Evolutionary conservation across 331 rosid species (phyloP), one percentile per base, ranked within the genome.

Genomic region (Phaseolus coccineus): DNA sequence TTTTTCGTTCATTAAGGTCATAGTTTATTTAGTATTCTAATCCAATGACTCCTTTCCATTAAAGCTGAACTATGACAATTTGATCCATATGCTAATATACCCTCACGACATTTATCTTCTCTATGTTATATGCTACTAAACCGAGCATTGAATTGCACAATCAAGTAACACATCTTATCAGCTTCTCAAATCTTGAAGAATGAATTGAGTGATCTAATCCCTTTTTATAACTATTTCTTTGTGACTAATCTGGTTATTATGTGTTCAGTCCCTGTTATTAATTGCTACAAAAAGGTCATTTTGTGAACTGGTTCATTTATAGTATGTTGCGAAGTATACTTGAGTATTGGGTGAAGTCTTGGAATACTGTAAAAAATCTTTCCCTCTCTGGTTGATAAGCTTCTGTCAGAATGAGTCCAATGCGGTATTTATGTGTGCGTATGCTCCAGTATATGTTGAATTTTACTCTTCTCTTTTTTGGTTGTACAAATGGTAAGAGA

Each of bases 351-450:
- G 6, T 8, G 5, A 56, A 56, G 58, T 74, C 11, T 47, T 61
- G 48, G 37, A 63, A 63, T 39, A 44, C 30, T 35, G 48, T 53
- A 13, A 10, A 37, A 50, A 12, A 14, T 19, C 4, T 8, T 22
- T 46, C 51, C 16, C 42, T 16, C 28, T 22, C 28, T 37, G 48
- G n/a, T 13, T 70, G 53, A 33, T 44, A 48, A 57, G 24, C 12
- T 56, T 48, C 47, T 44, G 8, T 65, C 27, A 30, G 5, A 30
- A 44, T 69, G 28, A 69, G 19, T 78, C 74, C 15, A 14, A 42
- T 78, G 59, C 19, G 13, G 8, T 44, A 52, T 77, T 66, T 66
- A 6, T 52, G 56, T 53, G 37, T 52, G 55, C 6, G 39, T 66
- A 50, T 13, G 67, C 65, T 64, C 53, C 30, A 12, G 12, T 76